Conservation (phyloP, 768 basidiomycete genomes). For the Termitomyces sp. region DNA sequence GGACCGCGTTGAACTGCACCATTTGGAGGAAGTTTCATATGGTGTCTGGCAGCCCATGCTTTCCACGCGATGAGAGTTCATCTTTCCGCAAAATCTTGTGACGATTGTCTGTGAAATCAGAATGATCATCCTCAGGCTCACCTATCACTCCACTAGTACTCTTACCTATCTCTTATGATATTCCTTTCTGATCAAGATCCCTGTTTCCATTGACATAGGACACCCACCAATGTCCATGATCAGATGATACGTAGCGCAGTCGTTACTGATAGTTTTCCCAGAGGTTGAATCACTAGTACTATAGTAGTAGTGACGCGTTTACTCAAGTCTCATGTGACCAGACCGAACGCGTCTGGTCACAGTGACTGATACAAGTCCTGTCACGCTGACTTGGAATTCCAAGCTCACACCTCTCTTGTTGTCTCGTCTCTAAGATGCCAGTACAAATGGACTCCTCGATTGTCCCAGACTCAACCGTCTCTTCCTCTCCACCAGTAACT, state of each 20-base stretch:
- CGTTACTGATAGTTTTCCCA: no score
- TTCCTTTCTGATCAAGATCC: background rate
- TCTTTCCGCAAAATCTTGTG: background rate
- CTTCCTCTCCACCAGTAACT: conserved; percentile 29
- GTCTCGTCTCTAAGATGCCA: conserved; percentile 26
- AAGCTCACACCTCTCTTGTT: background rate
- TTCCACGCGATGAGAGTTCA: conserved; percentile 22
- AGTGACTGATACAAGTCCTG: conserved; percentile 13
- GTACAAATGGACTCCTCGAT: conserved; percentile 34
- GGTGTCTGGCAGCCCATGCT: conserved; percentile 78
- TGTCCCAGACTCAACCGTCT: conserved; percentile 36
- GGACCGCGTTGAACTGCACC: conserved; percentile 68
- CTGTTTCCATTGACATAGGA: background rate
- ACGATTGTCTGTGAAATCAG: background rate
- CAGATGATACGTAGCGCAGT: background rate
- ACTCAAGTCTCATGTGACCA: background rate
- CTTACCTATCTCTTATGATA: no score
- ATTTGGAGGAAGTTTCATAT: conserved; percentile 65
- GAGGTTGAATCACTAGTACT: no score
- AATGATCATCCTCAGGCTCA: background rate
- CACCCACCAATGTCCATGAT: background rate
- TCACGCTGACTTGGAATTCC: conserved; percentile 6
- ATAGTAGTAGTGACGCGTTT: no score
- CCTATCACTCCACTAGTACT: background rate
- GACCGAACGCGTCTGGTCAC: conserved; percentile 16